phyloP scores from a whole-genome alignment of 2,329 filamentous ascomycete genomes.

The Aspergillus sp. region DNA sequence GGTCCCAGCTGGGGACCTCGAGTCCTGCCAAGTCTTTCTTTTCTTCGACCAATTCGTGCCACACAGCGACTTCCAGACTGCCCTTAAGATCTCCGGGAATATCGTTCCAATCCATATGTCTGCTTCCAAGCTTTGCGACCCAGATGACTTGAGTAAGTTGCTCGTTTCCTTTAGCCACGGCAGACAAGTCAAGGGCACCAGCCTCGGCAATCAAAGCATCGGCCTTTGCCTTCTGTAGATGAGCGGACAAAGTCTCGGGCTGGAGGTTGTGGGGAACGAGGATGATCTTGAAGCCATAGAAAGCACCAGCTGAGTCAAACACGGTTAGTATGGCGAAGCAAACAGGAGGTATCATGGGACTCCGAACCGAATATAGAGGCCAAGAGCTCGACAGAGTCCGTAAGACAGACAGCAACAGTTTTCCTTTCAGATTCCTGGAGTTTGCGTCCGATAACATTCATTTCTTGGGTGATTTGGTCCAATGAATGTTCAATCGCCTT shows the following conservation, averaged over 20 bases:
- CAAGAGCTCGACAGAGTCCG: constrained; percentile 88
- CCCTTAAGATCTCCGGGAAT: constrained; percentile 72
- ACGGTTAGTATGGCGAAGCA: constrained; percentile 7
- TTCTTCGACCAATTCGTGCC: constrained; percentile 83
- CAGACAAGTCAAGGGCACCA: constrained; percentile 77
- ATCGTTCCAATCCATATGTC: constrained; percentile 93
- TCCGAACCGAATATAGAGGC: constrained; percentile 65
- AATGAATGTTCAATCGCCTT: constrained; percentile 68
- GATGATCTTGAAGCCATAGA: constrained; percentile 81
- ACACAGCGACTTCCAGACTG: constrained; percentile 77
- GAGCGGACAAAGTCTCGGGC: constrained; percentile 62
- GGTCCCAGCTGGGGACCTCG: constrained; percentile 62
- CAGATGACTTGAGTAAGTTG: constrained; percentile 76
- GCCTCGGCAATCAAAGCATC: constrained; percentile 81
- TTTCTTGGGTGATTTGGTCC: constrained; percentile 73
- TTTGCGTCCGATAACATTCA: constrained; percentile 80
- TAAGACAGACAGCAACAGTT: constrained; percentile 82
- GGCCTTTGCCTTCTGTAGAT: constrained; percentile 68
- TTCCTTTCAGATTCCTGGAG: constrained; percentile 63
- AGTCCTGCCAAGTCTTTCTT: constrained; percentile 53
- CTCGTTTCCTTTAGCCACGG: constrained; percentile 64
- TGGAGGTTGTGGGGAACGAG: constrained; percentile 78
- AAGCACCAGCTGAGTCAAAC: constrained; percentile 63
- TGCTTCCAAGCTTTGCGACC: constrained; percentile 86
- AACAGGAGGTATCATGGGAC: background rate